A percentile compares a stretch with the other conserved stretches of the same genome.
Conservation (phyloP, 106 monocot genomes). For the Dendrobium nobile region DNA sequence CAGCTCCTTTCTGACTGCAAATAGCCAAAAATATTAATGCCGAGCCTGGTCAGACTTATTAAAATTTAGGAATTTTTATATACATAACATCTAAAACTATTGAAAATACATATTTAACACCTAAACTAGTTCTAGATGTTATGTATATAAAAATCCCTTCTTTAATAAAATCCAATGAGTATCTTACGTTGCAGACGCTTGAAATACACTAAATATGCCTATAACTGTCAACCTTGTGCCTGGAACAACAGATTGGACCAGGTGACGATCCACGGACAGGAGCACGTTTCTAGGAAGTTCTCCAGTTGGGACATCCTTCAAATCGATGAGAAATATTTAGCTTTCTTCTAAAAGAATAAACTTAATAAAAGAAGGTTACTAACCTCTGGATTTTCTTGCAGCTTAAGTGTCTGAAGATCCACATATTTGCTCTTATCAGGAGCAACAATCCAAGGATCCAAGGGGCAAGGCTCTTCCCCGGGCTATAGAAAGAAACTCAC, state of each 20-base stretch:
- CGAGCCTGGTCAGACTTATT: neutral
- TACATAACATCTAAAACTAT: too few relatives aligned
- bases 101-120: too few relatives aligned
- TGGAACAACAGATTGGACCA: conserved; percentile 94
- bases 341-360: neutral
- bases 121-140: too few relatives aligned
- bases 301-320: conserved; percentile 88
- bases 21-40: neutral
- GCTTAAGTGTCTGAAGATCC: conserved; percentile 87
- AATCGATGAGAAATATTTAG: conserved; percentile 5
- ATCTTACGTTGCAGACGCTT: conserved; percentile 83
- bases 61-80: neutral
- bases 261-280: conserved; percentile 83
- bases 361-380: conserved; percentile 1
- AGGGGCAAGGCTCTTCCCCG: conserved; percentile 89
- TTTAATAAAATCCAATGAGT: neutral
- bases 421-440: conserved; percentile 99
- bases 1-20: conserved; percentile 84
- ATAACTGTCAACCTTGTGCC: conserved; percentile 86
- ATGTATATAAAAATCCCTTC: too few relatives aligned
- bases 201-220: conserved; percentile 90
- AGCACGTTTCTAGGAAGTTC: conserved; percentile 89
- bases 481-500: conserved; percentile 29
- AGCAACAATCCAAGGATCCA: conserved; percentile 88
- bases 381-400: conserved; percentile 99